Base-by-base conservation (phyloP, 164 flowering plant genomes). In the Magnolia changhungtana region DNA sequence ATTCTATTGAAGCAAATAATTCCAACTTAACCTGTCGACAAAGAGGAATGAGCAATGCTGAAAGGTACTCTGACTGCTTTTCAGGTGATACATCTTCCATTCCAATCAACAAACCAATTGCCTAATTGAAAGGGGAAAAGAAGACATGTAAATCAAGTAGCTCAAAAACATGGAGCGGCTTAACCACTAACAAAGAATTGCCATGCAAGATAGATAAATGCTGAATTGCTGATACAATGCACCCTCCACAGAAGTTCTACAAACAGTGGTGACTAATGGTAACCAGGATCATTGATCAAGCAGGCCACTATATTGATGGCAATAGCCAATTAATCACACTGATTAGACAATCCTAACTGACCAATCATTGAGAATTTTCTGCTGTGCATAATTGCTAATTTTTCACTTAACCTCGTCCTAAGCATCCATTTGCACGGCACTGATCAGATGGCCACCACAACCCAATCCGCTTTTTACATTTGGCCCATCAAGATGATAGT, bases 61-160 rank as follows among this genome's bases (percentile, higher is more conserved):
- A 86, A 6, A 96, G 93, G 83, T 94, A 96, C 50, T 89, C 92
- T 3, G 91, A 85, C 80, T 96, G 99, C 85, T 94, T 96, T 76
- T 90, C 96, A 59, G 74, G 83, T 18, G 96, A 85, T 63, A 94
- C 92, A 72, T 93, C 98, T 77, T 94, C 98, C 97, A 93, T 92
- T 71, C 99, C 99, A 82, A 94, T 91, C 79, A 96, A 83, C 79
- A 96, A 77, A 69, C 99, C 99, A 79, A 96, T 94, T 69, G 98
- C 98, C 99, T 96, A 37, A 37, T 37, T 37, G 45, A 37, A 37
- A 1, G 7, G 8, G 13, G 7, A 61, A 13, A 2, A 50, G 37
- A 1, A n/a, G 37, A 74, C 61, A 29, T 61, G 14, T 72, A 76
- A 63, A 52, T 74, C 29, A 63, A 63, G 2, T 58, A 8, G 67